phyloP scores from a whole-genome alignment of 1,139 yeast species.

The Arxiozyma bovina region DNA sequence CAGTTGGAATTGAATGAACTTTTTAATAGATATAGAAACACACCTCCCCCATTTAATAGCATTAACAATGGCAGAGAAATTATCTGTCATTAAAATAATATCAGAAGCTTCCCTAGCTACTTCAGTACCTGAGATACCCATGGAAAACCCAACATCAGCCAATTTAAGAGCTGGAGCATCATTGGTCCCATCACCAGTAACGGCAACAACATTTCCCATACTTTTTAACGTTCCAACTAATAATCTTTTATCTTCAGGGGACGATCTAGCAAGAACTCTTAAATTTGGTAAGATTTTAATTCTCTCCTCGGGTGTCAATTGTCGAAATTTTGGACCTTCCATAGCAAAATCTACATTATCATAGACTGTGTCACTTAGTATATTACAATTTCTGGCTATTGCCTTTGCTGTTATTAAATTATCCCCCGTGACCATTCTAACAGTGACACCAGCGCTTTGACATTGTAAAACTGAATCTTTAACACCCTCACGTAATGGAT shows the following conservation, averaged over 20 bases:
- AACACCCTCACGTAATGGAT: slow-evolving; percentile 90
- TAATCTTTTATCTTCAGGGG: slow-evolving; percentile 88
- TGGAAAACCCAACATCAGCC: slow-evolving; percentile 89
- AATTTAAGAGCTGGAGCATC: slow-evolving; percentile 91
- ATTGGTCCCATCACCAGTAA: slow-evolving; percentile 96
- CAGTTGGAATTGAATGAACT: slow-evolving; percentile 89
- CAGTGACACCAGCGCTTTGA: slow-evolving; percentile 83
- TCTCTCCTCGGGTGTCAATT: slow-evolving; percentile 52
- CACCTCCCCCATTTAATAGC: slow-evolving; percentile 99
- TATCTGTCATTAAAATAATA: slow-evolving; percentile 89
- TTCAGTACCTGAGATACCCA: slow-evolving; percentile 92
- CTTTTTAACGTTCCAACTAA: slow-evolving; percentile 75
- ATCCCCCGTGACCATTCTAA: slow-evolving; percentile 97
- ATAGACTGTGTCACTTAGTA: slow-evolving; percentile 47
- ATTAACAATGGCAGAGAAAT: slow-evolving; percentile 87
- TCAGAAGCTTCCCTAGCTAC: slow-evolving; percentile 96
- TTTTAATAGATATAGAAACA: slow-evolving; percentile 87
- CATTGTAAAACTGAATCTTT: slow-evolving; percentile 79
- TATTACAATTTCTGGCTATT: slow-evolving; percentile 79
- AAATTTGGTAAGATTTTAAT: slow-evolving; percentile 55
- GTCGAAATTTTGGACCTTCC: slow-evolving; percentile 90
- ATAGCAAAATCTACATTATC: slow-evolving; percentile 55
- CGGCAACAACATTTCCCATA: slow-evolving; percentile 91
- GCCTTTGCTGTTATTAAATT: slow-evolving; percentile 84
- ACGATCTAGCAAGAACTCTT: slow-evolving; percentile 83